phyloP scores from a whole-genome alignment of 1,284 basidiomycete genomes.

The Xerocomus minutiporus region DNA sequence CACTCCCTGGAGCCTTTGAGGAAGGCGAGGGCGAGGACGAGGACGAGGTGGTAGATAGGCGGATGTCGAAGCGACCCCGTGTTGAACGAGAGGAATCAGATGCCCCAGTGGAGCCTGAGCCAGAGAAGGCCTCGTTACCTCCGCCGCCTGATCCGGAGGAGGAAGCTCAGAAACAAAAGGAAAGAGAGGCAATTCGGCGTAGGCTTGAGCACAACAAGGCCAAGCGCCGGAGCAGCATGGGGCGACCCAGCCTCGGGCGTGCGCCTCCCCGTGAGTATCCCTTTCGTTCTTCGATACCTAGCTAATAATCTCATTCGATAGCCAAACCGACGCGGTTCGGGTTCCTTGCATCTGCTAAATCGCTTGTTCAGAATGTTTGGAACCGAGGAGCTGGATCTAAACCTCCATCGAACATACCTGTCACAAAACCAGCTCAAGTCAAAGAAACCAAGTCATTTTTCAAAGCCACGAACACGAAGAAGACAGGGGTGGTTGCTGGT shows the following conservation, averaged over 20 bases:
- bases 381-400: slow-evolving; percentile 38
- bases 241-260: slow-evolving; percentile 40
- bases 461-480: slow-evolving; percentile 19
- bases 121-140: background rate
- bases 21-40: slow-evolving; percentile 40
- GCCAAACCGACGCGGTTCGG: slow-evolving; percentile 47
- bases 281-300: background rate
- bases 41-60: slow-evolving; percentile 29
- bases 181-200: slow-evolving; percentile 55
- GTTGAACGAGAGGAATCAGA: slow-evolving; percentile 31
- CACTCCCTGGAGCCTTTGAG: slow-evolving; percentile 54
- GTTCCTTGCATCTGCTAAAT: slow-evolving; percentile 55
- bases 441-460: slow-evolving; percentile 12
- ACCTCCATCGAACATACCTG: slow-evolving; percentile 8
- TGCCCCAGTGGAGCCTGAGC: slow-evolving; percentile 6
- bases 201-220: slow-evolving; percentile 61
- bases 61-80: slow-evolving; percentile 41
- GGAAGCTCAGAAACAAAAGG: slow-evolving; percentile 40
- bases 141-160: slow-evolving; percentile 23
- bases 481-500: slow-evolving; percentile 15
- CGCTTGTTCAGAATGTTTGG: slow-evolving; percentile 54
- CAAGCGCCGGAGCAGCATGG: slow-evolving; percentile 61
- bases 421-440: slow-evolving; percentile 11
- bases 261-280: slow-evolving; percentile 37
- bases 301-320: slow-evolving; percentile 18